Evolutionary conservation across 345 rosid genomes (phyloP).

Genomic region (Cardamine chenopodiifolia): DNA sequence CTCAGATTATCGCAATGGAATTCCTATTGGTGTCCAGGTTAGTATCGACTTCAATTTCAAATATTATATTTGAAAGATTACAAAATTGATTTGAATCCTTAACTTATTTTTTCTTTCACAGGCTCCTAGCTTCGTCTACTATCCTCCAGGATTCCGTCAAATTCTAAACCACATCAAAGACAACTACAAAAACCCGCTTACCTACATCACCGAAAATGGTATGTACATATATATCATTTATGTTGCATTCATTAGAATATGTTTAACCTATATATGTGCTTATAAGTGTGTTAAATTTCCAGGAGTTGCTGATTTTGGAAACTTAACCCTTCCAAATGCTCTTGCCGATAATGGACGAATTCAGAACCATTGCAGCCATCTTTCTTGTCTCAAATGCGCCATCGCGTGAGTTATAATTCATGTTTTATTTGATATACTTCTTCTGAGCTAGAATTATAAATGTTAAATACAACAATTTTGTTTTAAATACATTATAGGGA

Average conservation of each 20-base stretch:
- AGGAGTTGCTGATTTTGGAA: slow-evolving; percentile 34
- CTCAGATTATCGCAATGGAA: slow-evolving; percentile 14
- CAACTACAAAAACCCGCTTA: slow-evolving; percentile 33
- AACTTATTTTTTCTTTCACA: not conserved
- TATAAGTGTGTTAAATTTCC: not conserved
- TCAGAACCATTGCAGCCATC: slow-evolving; percentile 34
- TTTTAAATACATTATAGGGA: slow-evolving; percentile 6
- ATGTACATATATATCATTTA: not conserved
- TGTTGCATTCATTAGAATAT: not conserved
- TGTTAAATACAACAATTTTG: not conserved
- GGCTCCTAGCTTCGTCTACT: slow-evolving; percentile 26
- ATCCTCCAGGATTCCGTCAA: slow-evolving; percentile 33
- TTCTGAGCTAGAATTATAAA: too few species aligned
- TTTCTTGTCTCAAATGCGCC: slow-evolving; percentile 35
- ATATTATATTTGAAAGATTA: not conserved
- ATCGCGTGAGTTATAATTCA: slow-evolving; percentile 21
- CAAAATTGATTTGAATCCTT: not conserved
- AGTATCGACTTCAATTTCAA: not conserved
- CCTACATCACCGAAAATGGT: slow-evolving; percentile 42
- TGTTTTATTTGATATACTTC: not conserved
- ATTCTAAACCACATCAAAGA: slow-evolving; percentile 30
- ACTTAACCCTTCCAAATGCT: slow-evolving; percentile 8
- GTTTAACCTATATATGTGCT: not conserved
- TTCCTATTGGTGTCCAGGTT: slow-evolving; percentile 33
- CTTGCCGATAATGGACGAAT: slow-evolving; percentile 36